Percentiles rank a stretch among this genome's conserved stretches.
Evolutionary conservation across 2,329 filamentous ascomycete genomes (phyloP).

Genomic region (Cordyceps javanica): DNA sequence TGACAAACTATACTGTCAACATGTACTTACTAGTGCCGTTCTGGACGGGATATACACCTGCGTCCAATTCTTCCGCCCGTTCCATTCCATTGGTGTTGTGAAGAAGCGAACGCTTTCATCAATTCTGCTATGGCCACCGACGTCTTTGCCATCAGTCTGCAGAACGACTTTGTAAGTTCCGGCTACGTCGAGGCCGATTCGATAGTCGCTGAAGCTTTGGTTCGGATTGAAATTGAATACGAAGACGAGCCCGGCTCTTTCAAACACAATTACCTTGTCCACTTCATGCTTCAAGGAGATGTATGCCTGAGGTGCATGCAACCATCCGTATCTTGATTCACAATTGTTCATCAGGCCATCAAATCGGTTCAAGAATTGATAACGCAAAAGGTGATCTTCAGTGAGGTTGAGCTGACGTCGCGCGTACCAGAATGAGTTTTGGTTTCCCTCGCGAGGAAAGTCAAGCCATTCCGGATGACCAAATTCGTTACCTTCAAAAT

Average conservation of each 20-base stretch:
- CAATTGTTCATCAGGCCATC: slow-evolving; percentile 84
- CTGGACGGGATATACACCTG: slow-evolving; percentile 86
- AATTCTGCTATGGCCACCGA: slow-evolving; percentile 75
- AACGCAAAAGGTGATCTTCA: slow-evolving; percentile 78
- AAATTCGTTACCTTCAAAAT: slow-evolving; percentile 98
- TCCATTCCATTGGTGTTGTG: slow-evolving; percentile 87
- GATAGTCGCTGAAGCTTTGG: slow-evolving; percentile 83
- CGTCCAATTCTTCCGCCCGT: slow-evolving; percentile 79
- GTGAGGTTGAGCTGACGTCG: slow-evolving; percentile 89
- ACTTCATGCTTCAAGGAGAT: slow-evolving; percentile 88
- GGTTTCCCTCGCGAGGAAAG: slow-evolving; percentile 88
- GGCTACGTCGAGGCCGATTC: slow-evolving; percentile 75
- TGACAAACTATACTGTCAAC: neutral
- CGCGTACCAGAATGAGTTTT: slow-evolving; percentile 92
- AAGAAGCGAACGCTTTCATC: slow-evolving; percentile 82
- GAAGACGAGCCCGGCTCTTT: slow-evolving; percentile 83
- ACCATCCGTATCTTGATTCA: slow-evolving; percentile 88
- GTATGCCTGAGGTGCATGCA: slow-evolving; percentile 78
- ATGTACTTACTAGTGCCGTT: slow-evolving; percentile 66
- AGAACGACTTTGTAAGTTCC: slow-evolving; percentile 86
- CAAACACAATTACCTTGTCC: slow-evolving; percentile 95
- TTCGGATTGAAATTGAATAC: slow-evolving; percentile 93
- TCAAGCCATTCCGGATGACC: slow-evolving; percentile 98
- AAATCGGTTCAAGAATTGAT: slow-evolving; percentile 88
- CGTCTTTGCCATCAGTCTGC: slow-evolving; percentile 69